A percentile compares a stretch with the other conserved stretches of the same genome.
These are phyloP conservation scores for Pythium phragmitis DNA, from an alignment of 352 stramenopile species.

Conservation along the genomic window DNA sequence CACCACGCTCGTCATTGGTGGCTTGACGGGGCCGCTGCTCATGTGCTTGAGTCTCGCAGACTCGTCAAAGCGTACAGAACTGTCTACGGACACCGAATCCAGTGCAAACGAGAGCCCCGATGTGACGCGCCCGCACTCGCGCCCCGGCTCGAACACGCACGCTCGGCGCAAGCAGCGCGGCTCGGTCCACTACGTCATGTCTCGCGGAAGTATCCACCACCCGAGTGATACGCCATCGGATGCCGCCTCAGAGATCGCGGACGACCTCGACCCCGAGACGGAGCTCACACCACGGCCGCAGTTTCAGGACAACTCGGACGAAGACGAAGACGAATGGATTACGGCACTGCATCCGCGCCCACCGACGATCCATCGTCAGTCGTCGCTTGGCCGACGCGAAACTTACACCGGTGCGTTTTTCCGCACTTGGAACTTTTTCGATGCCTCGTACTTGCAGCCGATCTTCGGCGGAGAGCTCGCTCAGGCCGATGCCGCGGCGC, in stretches of 20 bases:
- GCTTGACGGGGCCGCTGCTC: constrained; percentile 71
- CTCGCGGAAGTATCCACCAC: constrained; percentile 26
- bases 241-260: constrained; percentile 1
- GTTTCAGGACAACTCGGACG: constrained; percentile 59
- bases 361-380: constrained; percentile 32
- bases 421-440: constrained; percentile 76
- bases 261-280: constrained; percentile 35
- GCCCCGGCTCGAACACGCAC: constrained; percentile 7
- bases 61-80: constrained; percentile 20
- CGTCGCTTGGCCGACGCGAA: constrained; percentile 36
- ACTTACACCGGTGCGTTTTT: constrained; percentile 66
- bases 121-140: constrained; percentile 21
- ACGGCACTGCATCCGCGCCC: constrained; percentile 7
- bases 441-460: constrained; percentile 77
- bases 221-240: constrained; percentile 24
- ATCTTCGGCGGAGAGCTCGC: constrained; percentile 63
- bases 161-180: constrained; percentile 38
- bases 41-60: constrained; percentile 43
- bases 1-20: constrained; percentile 80
- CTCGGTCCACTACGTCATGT: constrained; percentile 58
- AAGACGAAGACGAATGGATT: constrained; percentile 40
- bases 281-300: constrained; percentile 68
- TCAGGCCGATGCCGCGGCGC: constrained; percentile 11
- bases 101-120: constrained; percentile 26
- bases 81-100: constrained; percentile 20